Conservation (phyloP, 495 filamentous ascomycete genomes). For the Tuber umbilicatum region DNA sequence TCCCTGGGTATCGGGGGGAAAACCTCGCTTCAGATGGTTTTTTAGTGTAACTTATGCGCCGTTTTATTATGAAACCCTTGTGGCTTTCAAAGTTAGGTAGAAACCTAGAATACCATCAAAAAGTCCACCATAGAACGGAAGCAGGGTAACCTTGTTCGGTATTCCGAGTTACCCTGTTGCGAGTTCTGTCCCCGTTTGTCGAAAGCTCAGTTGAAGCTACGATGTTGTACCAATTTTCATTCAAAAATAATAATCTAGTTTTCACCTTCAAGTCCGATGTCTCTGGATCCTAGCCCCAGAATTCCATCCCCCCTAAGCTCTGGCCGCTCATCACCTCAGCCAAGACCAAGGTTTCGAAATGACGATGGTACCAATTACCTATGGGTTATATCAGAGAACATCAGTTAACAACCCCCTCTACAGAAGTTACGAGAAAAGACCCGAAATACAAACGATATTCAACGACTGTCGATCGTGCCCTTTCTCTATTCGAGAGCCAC, state of each 20-base stretch:
- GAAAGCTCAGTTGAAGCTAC: neutral
- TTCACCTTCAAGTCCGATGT: conserved; percentile 50
- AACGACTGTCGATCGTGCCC: conserved; percentile 73
- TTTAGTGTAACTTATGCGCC: neutral
- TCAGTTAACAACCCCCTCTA: conserved; percentile 18
- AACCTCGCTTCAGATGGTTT: neutral
- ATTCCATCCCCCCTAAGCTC: conserved; percentile 71
- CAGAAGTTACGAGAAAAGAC: conserved; percentile 71
- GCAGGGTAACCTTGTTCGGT: neutral
- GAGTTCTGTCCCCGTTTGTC: neutral
- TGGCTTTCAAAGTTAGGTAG: neutral
- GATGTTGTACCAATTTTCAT: neutral
- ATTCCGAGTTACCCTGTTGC: neutral
- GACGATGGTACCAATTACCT: conserved; percentile 48
- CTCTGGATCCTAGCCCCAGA: conserved; percentile 61
- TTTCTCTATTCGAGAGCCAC: conserved; percentile 78
- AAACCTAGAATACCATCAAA: neutral
- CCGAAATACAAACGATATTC: conserved; percentile 90
- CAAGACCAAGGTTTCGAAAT: conserved; percentile 47
- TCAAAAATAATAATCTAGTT: neutral
- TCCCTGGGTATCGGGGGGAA: neutral
- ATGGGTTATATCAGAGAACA: conserved; percentile 2
- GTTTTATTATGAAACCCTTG: neutral
- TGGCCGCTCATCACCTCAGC: conserved; percentile 63
- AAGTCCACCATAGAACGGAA: neutral